These are phyloP conservation scores for Pseudogymnoascus sp. DNA, from an alignment of 2,329 filamentous ascomycete species.

Conservation along the genomic window DNA sequence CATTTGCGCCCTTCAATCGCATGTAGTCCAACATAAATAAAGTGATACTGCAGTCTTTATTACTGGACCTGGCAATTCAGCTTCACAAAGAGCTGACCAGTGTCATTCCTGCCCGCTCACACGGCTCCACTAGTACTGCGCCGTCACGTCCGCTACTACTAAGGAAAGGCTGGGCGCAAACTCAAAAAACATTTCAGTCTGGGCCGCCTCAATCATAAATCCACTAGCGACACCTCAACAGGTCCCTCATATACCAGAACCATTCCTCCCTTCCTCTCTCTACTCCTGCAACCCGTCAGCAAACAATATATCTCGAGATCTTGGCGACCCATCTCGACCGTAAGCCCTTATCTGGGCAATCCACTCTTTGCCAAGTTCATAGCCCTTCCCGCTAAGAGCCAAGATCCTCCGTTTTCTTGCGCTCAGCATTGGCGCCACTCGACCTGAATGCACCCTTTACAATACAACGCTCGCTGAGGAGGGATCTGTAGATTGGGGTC, in stretches of 20 bases:
- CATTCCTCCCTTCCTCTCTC: not conserved
- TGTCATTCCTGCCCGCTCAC: not conserved
- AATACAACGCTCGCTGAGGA: not conserved
- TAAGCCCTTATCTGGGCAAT: not conserved
- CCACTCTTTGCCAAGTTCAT: slow-evolving; percentile 9
- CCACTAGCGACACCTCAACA: not conserved
- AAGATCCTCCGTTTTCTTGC: slow-evolving; percentile 1
- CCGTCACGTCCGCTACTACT: not conserved
- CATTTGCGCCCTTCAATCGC: not conserved
- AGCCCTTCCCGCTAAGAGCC: not conserved
- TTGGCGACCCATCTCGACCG: not conserved
- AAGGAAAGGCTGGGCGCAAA: not conserved
- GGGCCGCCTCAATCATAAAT: not conserved
- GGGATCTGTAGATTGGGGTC: not conserved
- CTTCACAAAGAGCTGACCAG: not conserved
- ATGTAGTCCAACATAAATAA: not conserved
- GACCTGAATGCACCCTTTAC: slow-evolving; percentile 4
- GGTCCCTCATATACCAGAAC: slow-evolving; percentile 4
- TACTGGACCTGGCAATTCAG: not conserved
- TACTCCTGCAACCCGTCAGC: not conserved
- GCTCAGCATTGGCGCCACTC: slow-evolving; percentile 1
- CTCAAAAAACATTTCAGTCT: slow-evolving; percentile 3
- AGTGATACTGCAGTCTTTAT: not conserved
- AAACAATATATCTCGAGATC: not conserved
- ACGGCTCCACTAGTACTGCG: not conserved